These are phyloP conservation scores for Nicotiana sylvestris DNA, from an alignment of 257 asterid genomes.

Conservation along the genomic window DNA sequence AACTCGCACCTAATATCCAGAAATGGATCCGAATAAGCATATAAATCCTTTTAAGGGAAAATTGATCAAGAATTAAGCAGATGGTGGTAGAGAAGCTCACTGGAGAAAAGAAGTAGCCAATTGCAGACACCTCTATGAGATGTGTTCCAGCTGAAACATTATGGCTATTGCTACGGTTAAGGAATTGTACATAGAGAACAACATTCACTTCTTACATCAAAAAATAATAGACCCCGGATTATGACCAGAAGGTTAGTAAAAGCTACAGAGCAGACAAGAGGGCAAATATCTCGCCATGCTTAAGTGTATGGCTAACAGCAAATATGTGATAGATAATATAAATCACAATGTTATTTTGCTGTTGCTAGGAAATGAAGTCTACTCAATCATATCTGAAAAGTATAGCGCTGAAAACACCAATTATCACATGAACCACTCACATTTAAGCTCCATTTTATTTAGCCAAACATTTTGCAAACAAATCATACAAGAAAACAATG, in stretches of 20 bases:
- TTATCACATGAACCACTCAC: background rate
- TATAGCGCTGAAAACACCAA: too few relatives aligned
- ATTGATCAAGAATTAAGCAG: constrained; percentile 5
- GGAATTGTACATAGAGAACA: constrained; percentile 21
- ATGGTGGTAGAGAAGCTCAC: constrained; percentile 38
- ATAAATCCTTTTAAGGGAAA: constrained; percentile 10
- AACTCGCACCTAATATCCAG: constrained; percentile 60
- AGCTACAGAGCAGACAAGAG: background rate
- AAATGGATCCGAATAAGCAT: background rate
- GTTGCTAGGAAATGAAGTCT: too few relatives aligned
- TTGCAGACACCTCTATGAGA: constrained; percentile 86
- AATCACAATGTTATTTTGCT: background rate
- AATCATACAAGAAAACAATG: background rate
- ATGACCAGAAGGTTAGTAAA: background rate
- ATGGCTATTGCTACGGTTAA: constrained; percentile 61
- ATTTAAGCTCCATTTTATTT: background rate
- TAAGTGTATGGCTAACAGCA: background rate
- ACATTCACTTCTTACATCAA: background rate
- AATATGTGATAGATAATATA: background rate
- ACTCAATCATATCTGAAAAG: too few relatives aligned
- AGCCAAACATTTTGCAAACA: background rate
- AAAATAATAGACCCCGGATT: background rate
- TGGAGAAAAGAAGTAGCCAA: constrained; percentile 92
- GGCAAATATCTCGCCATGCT: background rate
- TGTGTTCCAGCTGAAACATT: constrained; percentile 95